Base-by-base conservation (phyloP, 352 stramenopile genomes). In the Phytophthora sp. region DNA sequence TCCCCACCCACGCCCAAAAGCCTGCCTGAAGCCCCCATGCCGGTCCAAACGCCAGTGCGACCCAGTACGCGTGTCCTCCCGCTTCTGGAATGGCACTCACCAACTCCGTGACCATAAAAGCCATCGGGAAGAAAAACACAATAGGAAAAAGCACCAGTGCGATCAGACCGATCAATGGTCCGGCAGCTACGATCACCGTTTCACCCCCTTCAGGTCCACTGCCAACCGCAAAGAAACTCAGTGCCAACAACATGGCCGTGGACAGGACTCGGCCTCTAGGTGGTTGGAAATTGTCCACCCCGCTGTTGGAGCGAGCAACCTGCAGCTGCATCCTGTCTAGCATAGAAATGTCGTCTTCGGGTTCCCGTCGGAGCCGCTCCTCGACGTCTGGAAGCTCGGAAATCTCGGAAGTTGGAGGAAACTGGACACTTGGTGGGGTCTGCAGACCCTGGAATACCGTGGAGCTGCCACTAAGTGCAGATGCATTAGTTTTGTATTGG, bases 1-100 rank as follows among this genome's bases (percentile, higher is more conserved):
- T 92, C 21, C 82, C 79, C 33, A 94, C 71, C 87, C 87, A 95
- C 8, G 74, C 86, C 86, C 88, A 95, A 69, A 92, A 95, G 7
- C 84, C 84, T 1, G 84, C 81, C 36, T 91, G 86, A 36, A 95
- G 88, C 2, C 86, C 88, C 73, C 76, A 89, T 18, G 65, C 76
- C 3, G 81, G 80, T 1, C 85, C 85, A 29, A 93, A 91, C 16
- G 82, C 83, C 27, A 85, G 57, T 8, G 76, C 77, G 26, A 90
- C 73, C 85, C 85, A 93, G 57, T 90, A 90, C 30, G 81, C 81
- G 31, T 90, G 74, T 36, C 81, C 79, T 15, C 77, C 81, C 5
- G 61, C 63, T 31, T 77, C 77, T 16, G 81, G 81, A 50, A 90
- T 71, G 16, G 77, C 71, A 2, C 71, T 70, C 18, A 78, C 69